These are phyloP conservation scores for Wallacemonas sp. DNA, from an alignment of 208 protist species.

Conservation along the genomic window DNA sequence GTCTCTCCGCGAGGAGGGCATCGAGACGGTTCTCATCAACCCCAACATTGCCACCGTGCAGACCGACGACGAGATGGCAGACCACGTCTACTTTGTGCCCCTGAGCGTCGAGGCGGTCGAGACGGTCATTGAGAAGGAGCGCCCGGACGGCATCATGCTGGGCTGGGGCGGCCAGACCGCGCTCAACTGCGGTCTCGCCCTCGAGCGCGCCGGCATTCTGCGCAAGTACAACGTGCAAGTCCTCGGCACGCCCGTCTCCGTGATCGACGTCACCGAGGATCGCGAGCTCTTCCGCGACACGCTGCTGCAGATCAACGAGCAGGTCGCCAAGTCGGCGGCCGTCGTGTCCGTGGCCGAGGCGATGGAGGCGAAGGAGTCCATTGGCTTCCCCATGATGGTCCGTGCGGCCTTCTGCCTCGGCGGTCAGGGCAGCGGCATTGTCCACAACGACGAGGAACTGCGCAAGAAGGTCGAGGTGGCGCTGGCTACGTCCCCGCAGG, in stretches of 20 bases:
- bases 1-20: conserved; percentile 97
- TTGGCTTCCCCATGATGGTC: conserved; percentile 98
- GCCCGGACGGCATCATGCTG: conserved; percentile 95
- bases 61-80: conserved; percentile 96
- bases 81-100: conserved; percentile 98
- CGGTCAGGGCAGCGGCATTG: conserved; percentile 98
- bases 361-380: conserved; percentile 56
- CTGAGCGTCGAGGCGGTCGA: conserved; percentile 94
- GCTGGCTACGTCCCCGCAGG: conserved; percentile 92
- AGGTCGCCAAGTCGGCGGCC: conserved; percentile 81
- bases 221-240: conserved; percentile 95
- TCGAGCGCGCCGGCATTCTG: conserved; percentile 92
- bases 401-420: conserved; percentile 98
- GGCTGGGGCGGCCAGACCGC: conserved; percentile 98
- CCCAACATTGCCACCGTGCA: conserved; percentile 99
- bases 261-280: conserved; percentile 98
- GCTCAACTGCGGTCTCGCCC: conserved; percentile 97
- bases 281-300: conserved; percentile 97
- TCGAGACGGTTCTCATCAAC: conserved; percentile 98
- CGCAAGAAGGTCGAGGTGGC: conserved; percentile 81
- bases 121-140: conserved; percentile 95
- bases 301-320: conserved; percentile 96
- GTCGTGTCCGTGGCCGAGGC: conserved; percentile 80
- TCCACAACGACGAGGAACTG: conserved; percentile 85
- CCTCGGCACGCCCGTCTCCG: conserved; percentile 94